A percentile compares a stretch with the other conserved stretches of the same genome.
Conservation (phyloP, 768 basidiomycete species). For the Lactifluus subvellereus region DNA sequence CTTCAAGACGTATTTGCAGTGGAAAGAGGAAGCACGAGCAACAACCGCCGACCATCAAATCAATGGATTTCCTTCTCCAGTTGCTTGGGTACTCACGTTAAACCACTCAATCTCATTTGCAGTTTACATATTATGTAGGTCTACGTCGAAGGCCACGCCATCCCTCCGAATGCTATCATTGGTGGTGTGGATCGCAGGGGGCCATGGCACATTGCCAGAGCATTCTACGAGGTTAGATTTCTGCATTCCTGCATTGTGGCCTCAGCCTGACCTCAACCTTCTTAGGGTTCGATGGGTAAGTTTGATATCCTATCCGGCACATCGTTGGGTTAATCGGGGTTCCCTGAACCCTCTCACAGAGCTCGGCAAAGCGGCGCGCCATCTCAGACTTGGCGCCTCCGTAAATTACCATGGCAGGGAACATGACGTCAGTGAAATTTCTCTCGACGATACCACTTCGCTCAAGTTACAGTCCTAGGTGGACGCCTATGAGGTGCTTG, state of each 20-base stretch:
- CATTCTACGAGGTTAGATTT: constrained; percentile 21
- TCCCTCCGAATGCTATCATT: constrained; percentile 22
- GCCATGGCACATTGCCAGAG: constrained; percentile 19
- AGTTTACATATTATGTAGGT: constrained; percentile 8
- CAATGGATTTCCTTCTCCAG: constrained; percentile 18
- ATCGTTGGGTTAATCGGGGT: not conserved
- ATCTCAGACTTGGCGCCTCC: constrained; percentile 29
- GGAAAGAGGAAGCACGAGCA: constrained; percentile 15
- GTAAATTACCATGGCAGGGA: constrained; percentile 34
- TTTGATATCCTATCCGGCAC: not conserved
- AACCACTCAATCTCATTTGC: not conserved
- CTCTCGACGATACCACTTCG: not conserved
- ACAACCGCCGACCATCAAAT: constrained; percentile 13
- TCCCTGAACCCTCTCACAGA: constrained; percentile 25
- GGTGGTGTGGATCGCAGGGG: constrained; percentile 20
- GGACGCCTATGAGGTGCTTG: constrained; percentile 33
- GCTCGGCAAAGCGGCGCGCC: constrained; percentile 33
- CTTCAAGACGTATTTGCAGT: constrained; percentile 16
- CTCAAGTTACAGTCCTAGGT: constrained; percentile 25
- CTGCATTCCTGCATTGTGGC: not conserved
- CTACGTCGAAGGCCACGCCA: constrained; percentile 16
- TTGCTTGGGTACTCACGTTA: constrained; percentile 20
- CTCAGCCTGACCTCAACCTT: not conserved
- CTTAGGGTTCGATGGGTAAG: constrained; percentile 19
- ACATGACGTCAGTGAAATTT: constrained; percentile 26